Evolutionary conservation across 2,329 filamentous ascomycete genomes (phyloP), one percentile per base, ranked within the genome.

Genomic region (Penicillium sp.): DNA sequence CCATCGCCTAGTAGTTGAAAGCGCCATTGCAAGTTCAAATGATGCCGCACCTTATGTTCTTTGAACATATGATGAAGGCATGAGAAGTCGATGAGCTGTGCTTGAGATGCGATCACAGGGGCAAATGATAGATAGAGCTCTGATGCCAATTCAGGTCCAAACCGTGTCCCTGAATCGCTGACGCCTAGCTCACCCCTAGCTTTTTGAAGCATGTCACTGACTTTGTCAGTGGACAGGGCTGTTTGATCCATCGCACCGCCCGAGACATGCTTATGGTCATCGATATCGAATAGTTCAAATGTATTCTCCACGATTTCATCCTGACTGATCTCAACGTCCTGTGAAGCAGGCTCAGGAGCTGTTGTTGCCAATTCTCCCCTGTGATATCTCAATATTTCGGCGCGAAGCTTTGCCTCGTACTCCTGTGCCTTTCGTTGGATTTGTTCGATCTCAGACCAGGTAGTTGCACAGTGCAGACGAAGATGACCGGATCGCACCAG

Each of bases 1-100:
- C 92, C 92, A 65, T 95, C 92, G 2, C 91, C 90, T 7, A 98
- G 80, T 1, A 98, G 82, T 52, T 96, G 90, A 62, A 95, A 97
- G 44, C 88, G 84, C 57, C 85, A 86, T 67, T 96, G 91, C 1
- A 96, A 70, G 4, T 81, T 80, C 0, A 98, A 77, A 68, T 98
- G 92, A 1, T 84, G 78, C 16, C 85, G 83, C 4, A 99, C 75
- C 10, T 85, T 79, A 68, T 96, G 90, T 6, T 86, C 81, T 19
- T 83, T 83, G 70, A 97, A 96, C 21, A 98, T 83, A 9, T 96
- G 78, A 19, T 85, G 81, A 65, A 96, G 84, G 55, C 90, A 90
- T 52, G 90, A 88, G 29, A 85, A 85, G 63, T 93, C 95, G 37
- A 96, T 82, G 0, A 96, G 78, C 43, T 86, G 84, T 7, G 90